phyloP scores from a whole-genome alignment of 176 grass and related monocot genomes.

The Carex scoparia region DNA sequence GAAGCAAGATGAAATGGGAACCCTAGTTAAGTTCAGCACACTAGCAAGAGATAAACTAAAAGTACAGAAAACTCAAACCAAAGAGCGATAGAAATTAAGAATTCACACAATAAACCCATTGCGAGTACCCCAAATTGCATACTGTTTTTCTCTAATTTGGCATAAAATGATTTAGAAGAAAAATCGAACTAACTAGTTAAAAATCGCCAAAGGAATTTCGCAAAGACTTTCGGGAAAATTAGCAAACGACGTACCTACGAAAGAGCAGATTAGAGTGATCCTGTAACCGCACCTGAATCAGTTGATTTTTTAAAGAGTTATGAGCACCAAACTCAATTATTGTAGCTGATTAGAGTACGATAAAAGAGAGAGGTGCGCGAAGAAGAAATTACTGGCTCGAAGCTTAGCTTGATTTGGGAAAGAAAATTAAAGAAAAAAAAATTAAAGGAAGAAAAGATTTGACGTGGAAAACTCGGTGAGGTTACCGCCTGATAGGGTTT shows the following conservation, averaged over 20 bases:
- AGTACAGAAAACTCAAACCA: not conserved
- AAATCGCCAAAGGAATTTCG: not conserved
- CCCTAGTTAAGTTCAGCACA: not conserved
- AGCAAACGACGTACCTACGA: not conserved
- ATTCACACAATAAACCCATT: not conserved
- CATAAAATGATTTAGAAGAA: not conserved
- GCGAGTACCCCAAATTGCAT: not conserved
- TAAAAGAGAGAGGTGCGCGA: not conserved
- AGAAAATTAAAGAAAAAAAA: not conserved
- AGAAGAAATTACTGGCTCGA: not conserved
- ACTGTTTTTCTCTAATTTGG: not conserved
- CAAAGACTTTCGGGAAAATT: not conserved
- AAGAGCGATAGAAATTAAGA: not conserved
- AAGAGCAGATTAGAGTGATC: not conserved
- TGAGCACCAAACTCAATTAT: slow-evolving; percentile 17
- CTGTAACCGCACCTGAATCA: not conserved
- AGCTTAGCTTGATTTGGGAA: not conserved
- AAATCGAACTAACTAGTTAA: not conserved
- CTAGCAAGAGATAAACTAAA: slow-evolving; percentile 13
- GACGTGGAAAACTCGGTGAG: not conserved
- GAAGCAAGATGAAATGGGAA: not conserved
- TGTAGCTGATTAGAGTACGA: slow-evolving; percentile 3
- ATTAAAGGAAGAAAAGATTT: not conserved
- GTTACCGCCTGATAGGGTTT: not conserved
- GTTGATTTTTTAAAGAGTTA: not conserved